These are phyloP conservation scores for Dictyostelium capitatum DNA, from an alignment of 78 protist species.

Conservation along the genomic window DNA sequence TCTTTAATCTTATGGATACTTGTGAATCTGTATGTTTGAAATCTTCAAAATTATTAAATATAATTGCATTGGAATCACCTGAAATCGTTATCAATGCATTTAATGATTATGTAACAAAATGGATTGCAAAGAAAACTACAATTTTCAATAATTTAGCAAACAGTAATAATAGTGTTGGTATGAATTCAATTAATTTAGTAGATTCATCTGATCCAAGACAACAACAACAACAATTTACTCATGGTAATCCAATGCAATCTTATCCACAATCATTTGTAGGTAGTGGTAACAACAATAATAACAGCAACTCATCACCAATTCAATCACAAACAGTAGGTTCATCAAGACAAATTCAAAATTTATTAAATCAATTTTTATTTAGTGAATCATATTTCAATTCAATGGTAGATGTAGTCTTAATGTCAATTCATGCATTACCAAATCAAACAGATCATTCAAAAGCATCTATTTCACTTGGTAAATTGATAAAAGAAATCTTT, in stretches of 20 bases:
- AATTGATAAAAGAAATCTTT: not conserved
- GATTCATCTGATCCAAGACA: not conserved
- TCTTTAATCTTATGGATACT: not conserved
- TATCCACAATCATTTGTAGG: not conserved
- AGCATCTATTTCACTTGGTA: not conserved
- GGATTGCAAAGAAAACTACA: not conserved
- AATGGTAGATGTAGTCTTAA: not conserved
- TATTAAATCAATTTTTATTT: not conserved
- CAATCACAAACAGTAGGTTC: not conserved
- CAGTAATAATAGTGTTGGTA: not conserved
- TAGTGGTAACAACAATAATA: not conserved
- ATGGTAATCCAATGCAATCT: not conserved
- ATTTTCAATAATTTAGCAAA: not conserved
- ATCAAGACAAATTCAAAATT: not conserved
- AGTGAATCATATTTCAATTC: not conserved
- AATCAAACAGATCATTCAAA: constrained; percentile 4
- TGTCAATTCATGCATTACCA: not conserved
- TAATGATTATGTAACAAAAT: constrained; percentile 1
- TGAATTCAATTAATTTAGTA: constrained; percentile 1
- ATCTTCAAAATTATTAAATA: constrained; percentile 21
- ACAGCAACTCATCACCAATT: not conserved
- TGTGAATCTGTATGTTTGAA: not conserved
- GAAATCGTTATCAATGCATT: not conserved
- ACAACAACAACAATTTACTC: not conserved
- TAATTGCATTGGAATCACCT: constrained; percentile 43